Evolutionary conservation across 345 rosid genomes (phyloP), one percentile per base, ranked within the genome.

Genomic region (Eucalyptus fibrosa): DNA sequence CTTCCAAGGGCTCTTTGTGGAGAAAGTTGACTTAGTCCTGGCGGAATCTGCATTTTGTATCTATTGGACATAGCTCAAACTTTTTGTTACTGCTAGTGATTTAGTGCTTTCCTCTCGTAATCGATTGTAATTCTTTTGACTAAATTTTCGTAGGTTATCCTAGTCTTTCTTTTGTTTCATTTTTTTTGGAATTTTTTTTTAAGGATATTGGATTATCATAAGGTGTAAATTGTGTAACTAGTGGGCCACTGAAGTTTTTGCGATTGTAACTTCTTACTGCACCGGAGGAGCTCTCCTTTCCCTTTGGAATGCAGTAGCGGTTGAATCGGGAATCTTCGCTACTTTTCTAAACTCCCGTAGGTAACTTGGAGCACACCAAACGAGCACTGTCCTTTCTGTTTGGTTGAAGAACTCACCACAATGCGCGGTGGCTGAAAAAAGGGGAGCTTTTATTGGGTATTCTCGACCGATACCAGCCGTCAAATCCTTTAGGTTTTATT

Each of bases 1-100:
- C 94, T 86, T 92, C 97, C 65, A 98, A 96, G 92, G 95, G 93
- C 56, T 96, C 92, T 77, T 62, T 95, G 24, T 98, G 99, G 99
- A 92, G 98, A 89, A 97, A 97, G 91, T 94, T 94, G 87, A 91
- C 95, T 69, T 94, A 91, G 90, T 40, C 85, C 85, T 40, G 85
- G 85, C 24, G 47, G 47, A 77, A 40, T 77, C 85, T 77, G 47
- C 85, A 77, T 77, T 77, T 65, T 47, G 85, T 77, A 77, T 77
- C 47, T 77, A 77, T 37, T 40, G 85, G 85, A 77, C 85, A 77
- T 40, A 40, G 85, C 30, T 77, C 85, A n/a, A n/a, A 65, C 11
- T 16, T 7, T 62, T 65, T 65, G 77, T 65, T n/a, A 32, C 47
- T 37, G 47, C 47, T 77, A 37, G 47, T 77, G 42, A 77, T 77